Base-by-base conservation (phyloP, 83 land plant genomes). In the Isoetes engelmannii region DNA sequence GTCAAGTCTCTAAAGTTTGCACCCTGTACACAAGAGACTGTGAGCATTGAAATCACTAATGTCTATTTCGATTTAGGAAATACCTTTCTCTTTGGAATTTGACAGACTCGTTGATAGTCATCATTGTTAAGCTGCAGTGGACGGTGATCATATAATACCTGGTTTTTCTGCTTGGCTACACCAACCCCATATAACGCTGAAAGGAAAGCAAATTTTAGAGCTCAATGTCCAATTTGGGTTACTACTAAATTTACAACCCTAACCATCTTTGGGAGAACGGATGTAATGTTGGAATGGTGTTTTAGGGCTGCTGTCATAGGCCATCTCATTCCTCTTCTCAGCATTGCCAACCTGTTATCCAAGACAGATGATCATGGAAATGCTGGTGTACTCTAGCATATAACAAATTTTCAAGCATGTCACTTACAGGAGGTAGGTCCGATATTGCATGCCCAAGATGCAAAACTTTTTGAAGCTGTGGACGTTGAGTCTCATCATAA, bases 1-100 rank as follows among this genome's bases (percentile, higher is more conserved):
- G 88, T 84, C 19, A 93, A 85, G 57, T 86, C 83, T 65, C 98
- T 80, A 47, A 87, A 93, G 71, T 84, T 87, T 68, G 98, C 96
- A 12, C 98, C 98, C 98, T 92, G 72, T 7, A 67, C 45, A 47
- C 41, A 44, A 10, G 45, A 58, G 43, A n/a, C 41, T 54, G 10
- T 57, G 17, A 58, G 15, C 54, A 51, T 28, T 0, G 37, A 51
- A 12, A 1, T 15, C 20, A 64, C 12, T 17, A 64, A 9, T 41
- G 47, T 47, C 41, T 44, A 37, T 63, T 28, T 12, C 48, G 19
- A 68, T 13, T 28, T 48, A 49, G 64, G 19, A 9, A 3, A 12
- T 61, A 92, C 98, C 96, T 93, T 93, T 62, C 55, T 67, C 54
- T 80, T 72, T 6, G 98, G 98, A 46, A 93, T 84, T 61, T 70